Base-by-base conservation (phyloP, 805 yeast genomes). In the Candida xiaguanensis region DNA sequence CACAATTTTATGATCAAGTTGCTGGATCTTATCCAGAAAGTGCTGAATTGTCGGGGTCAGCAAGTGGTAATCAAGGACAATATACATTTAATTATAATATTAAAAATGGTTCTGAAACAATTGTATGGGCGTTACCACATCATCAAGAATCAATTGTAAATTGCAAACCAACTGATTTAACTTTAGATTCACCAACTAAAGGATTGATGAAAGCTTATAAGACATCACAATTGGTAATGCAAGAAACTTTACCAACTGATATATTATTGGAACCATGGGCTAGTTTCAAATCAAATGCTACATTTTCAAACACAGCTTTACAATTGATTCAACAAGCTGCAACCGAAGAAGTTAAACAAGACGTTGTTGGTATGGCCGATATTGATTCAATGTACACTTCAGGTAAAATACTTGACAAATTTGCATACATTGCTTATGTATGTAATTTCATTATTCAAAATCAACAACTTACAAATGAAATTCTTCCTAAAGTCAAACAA, bases 381-480 rank as follows among this genome's bases (percentile, higher is more conserved):
- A 65, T 82, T 8, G 87, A 87, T 45, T 87, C 96, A 0, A 90
- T 90, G 85, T 91, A 91, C 62, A 80, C 86, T 15, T 75, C 95
- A 2, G 99, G 98, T 9, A 91, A 93, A 58, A 72, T 79, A 19
- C 65, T 90, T 36, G 96, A 89, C 49, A 93, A 90, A 63, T 93
- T 85, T 61, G 96, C 98, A 0, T 84, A 85, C 71, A 74, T 93
- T 38, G 69, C 88, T 11, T 84, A 84, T 46, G 86, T 81, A 8
- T 78, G 82, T 27, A 80, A 83, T 39, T 80, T 71, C 45, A 71
- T 91, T 14, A 58, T 91, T 32, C 56, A 75, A 14, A 84, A 90
- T 53, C 54, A 61, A 0, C 57, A 53, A 1, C 60, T 83, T 40
- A 74, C 93, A 1, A 49, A 57, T 11, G 57, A 58, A 7, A 63